Percentiles rank a stretch among this genome's conserved stretches.
These are phyloP conservation scores for Calonectria henricotiae DNA, from an alignment of 2,329 filamentous ascomycete species.

Conservation along the genomic window DNA sequence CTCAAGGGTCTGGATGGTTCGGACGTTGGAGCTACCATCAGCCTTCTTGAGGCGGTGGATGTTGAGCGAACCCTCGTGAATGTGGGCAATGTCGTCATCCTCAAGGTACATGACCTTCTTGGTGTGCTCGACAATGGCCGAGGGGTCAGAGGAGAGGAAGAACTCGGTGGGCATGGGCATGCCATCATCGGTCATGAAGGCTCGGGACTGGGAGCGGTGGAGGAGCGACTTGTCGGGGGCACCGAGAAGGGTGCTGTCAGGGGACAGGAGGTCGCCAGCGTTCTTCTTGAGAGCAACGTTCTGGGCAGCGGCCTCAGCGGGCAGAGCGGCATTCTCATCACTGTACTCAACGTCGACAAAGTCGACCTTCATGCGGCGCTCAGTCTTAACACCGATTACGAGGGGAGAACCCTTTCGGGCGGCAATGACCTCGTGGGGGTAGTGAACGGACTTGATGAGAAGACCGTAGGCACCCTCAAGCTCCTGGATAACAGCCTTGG, in stretches of 20 bases:
- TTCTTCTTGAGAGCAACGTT: conserved; percentile 97
- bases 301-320: conserved; percentile 95
- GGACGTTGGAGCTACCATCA: conserved; percentile 96
- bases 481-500: conserved; percentile 98
- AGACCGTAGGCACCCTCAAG: conserved; percentile 98
- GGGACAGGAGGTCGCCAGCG: conserved; percentile 77
- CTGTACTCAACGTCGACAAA: conserved; percentile 99
- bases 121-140: conserved; percentile 98
- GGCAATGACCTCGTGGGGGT: conserved; percentile 96
- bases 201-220: conserved; percentile 97
- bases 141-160: conserved; percentile 98
- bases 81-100: conserved; percentile 99
- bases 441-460: conserved; percentile 98
- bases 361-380: conserved; percentile 99
- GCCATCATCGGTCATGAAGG: conserved; percentile 98
- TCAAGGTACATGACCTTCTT: conserved; percentile 99
- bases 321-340: conserved; percentile 86
- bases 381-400: conserved; percentile 96
- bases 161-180: conserved; percentile 98
- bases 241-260: conserved; percentile 78
- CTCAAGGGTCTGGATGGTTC: conserved; percentile 98
- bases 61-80: conserved; percentile 98
- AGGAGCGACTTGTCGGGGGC: conserved; percentile 98
- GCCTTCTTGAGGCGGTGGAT: conserved; percentile 98
- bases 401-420: conserved; percentile 98